Evolutionary conservation across 176 grass and related monocot species (phyloP), one percentile per base, ranked within the genome.

Genomic region (Phoenix roebelenii): DNA sequence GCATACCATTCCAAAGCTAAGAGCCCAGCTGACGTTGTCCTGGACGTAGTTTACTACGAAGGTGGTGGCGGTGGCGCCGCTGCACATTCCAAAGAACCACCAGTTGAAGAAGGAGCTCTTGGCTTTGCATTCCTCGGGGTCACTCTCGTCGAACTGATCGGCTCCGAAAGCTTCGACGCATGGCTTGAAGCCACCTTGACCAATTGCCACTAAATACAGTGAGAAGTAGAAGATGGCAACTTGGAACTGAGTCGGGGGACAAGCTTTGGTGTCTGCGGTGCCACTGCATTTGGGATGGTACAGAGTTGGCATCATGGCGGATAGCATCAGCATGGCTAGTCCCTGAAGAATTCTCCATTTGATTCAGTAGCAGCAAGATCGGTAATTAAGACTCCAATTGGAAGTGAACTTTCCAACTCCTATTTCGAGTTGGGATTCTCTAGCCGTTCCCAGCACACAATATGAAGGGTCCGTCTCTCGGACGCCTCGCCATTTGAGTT

Each of bases 61-160:
- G 2, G 63, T 1, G 3, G 80, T 61, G 15, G 77, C 24, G 1
- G 70, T 49, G 22, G 4, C 51, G 69, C 85, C 75, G 4, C 16
- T 15, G 24, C 60, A 77, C 26, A 83, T 7, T 1, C 69, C 85
- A 0, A 83, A 66, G 16, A 70, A 88, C 85, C 85, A 83, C 80
- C 80, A 83, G 65, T 89, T 84, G 77, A 89, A 89, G 80, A 89
- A 89, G 69, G 80, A 74, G 60, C 73, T 61, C 54, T 65, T 71
- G 2, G 80, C 22, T 3, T 22, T 15, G 22, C 65, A 44, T 24
- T 89, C 80, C 3, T 20, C 4, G 5, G 80, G 73, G 64, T 89
- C 57, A 16, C 39, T 67, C 52, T 30, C 18, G 56, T 88, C 76
- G 68, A 88, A 88, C 32, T 85, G 82, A 62, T 85, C 82, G n/a